Conservation (phyloP, 768 basidiomycete genomes). For the Russula sp. region DNA sequence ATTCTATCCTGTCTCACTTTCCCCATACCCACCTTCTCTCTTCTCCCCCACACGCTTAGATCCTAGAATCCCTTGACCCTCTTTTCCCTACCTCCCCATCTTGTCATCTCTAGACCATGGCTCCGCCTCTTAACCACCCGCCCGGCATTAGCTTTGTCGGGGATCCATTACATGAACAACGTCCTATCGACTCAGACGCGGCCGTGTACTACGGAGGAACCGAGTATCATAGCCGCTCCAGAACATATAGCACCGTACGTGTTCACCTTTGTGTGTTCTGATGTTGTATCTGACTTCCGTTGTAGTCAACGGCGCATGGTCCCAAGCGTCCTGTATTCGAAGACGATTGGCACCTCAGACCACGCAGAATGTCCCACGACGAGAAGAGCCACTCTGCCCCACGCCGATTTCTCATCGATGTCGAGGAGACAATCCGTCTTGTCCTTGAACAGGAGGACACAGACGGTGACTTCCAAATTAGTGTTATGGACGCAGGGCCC, state of each 20-base stretch:
- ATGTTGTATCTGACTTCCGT: constrained; percentile 5
- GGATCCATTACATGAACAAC: constrained; percentile 37
- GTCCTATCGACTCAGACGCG: constrained; percentile 56
- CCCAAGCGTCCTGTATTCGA: constrained; percentile 71
- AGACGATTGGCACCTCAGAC: constrained; percentile 64
- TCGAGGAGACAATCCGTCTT: constrained; percentile 95
- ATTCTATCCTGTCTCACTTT: not conserved
- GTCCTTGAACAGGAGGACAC: constrained; percentile 98
- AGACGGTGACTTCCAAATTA: constrained; percentile 94
- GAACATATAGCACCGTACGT: constrained; percentile 84
- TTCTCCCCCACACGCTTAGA: not conserved
- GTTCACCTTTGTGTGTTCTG: not conserved
- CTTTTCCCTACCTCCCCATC: constrained; percentile 4
- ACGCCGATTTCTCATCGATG: constrained; percentile 90
- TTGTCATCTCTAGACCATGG: constrained; percentile 36
- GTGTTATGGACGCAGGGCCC: constrained; percentile 91
- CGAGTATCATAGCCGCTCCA: constrained; percentile 70
- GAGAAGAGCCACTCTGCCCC: constrained; percentile 71
- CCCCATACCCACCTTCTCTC: constrained; percentile 1
- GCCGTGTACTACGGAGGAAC: constrained; percentile 76
- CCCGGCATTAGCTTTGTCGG: constrained; percentile 59
- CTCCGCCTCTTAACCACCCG: constrained; percentile 58
- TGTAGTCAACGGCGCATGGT: constrained; percentile 20
- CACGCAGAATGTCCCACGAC: constrained; percentile 86
- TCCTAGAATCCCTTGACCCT: not conserved